A percentile compares a stretch with the other conserved stretches of the same genome.
These are phyloP conservation scores for Penicillium samsonianum DNA, from an alignment of 495 filamentous ascomycete species.

Conservation along the genomic window DNA sequence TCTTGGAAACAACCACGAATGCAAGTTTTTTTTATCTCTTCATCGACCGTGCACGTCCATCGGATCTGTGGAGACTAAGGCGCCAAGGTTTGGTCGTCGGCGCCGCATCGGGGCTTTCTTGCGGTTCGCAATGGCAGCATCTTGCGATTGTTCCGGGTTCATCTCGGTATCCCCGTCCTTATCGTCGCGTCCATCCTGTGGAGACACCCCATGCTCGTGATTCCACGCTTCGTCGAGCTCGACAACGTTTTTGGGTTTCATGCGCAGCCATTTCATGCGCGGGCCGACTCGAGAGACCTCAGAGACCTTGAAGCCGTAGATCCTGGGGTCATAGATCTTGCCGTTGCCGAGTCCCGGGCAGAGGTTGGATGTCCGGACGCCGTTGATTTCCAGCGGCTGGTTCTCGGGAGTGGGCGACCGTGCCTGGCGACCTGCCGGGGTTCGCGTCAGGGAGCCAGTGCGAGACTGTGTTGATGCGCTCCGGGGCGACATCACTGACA, in stretches of 20 bases:
- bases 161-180: conserved; percentile 51
- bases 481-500: conserved; percentile 35
- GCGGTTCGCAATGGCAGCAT: conserved; percentile 44
- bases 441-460: conserved; percentile 29
- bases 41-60: conserved; percentile 41
- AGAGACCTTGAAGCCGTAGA: conserved; percentile 94
- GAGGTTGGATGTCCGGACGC: conserved; percentile 77
- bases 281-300: conserved; percentile 85
- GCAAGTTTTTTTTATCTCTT: conserved; percentile 12
- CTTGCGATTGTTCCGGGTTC: conserved; percentile 34
- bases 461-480: conserved; percentile 40
- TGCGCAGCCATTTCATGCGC: conserved; percentile 93
- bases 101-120: conserved; percentile 56
- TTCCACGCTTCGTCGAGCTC: conserved; percentile 72
- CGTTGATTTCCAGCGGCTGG: conserved; percentile 72
- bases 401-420: conserved; percentile 37
- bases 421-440: conserved; percentile 20
- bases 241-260: conserved; percentile 73
- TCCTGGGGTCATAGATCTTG: conserved; percentile 89
- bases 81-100: conserved; percentile 36
- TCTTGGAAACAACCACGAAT: conserved; percentile 1
- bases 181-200: conserved; percentile 44
- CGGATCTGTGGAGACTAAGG: conserved; percentile 29
- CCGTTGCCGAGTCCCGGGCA: conserved; percentile 81
- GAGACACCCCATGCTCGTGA: conserved; percentile 27